phyloP scores from a whole-genome alignment of 108 stramenopile genomes.

The Cylindrotheca fusiformis region DNA sequence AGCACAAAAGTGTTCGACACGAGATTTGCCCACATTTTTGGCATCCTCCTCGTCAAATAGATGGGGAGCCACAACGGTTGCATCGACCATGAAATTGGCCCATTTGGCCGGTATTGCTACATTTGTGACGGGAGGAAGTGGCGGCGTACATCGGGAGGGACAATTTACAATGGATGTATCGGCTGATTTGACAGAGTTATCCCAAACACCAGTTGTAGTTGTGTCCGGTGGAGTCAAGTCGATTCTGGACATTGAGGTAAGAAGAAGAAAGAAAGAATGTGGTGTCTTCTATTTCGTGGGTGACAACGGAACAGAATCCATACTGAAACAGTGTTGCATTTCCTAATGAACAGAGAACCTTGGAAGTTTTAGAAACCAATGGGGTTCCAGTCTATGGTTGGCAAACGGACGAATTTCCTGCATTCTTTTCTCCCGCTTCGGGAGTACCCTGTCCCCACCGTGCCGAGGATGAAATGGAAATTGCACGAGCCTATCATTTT shows the following conservation, averaged over 20 bases:
- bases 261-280: too few species aligned
- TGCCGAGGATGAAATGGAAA: conserved; percentile 64
- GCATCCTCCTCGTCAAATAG: conserved; percentile 17
- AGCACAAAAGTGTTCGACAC: conserved; percentile 83
- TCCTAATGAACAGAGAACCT: too few species aligned
- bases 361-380: conserved; percentile 97
- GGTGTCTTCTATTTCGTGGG: too few species aligned
- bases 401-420: conserved; percentile 89
- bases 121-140: conserved; percentile 93
- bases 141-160: conserved; percentile 93
- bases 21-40: conserved; percentile 80
- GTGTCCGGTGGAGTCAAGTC: conserved; percentile 97
- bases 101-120: conserved; percentile 85
- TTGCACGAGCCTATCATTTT: conserved; percentile 67
- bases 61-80: conserved; percentile 50
- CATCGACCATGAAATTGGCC: conserved; percentile 91
- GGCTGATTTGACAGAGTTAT: conserved; percentile 93
- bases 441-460: conserved; percentile 61
- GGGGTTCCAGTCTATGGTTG: conserved; percentile 86
- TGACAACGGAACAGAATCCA: too few species aligned
- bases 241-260: conserved; percentile 85
- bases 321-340: too few species aligned
- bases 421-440: conserved; percentile 92
- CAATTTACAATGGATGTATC: conserved; percentile 86
- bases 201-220: conserved; percentile 90